These are phyloP conservation scores for Curvularia sp. DNA, from an alignment of 2,329 filamentous ascomycete genomes.

Conservation along the genomic window DNA sequence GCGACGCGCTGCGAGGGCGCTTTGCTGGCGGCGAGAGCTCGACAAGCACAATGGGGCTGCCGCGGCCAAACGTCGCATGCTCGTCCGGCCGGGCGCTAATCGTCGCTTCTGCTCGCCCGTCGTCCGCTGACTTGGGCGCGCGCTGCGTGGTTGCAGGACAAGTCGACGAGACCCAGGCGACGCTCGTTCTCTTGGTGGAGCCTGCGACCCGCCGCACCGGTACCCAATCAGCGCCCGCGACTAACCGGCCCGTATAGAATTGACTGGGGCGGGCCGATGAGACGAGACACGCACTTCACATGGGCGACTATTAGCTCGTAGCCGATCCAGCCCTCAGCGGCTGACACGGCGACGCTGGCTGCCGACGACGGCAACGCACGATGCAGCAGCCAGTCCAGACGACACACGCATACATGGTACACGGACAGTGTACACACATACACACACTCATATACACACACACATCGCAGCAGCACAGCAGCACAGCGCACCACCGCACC, in stretches of 20 bases:
- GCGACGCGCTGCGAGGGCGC: constrained; percentile 18
- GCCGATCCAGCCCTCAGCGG: neutral
- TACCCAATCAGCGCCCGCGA: constrained; percentile 1
- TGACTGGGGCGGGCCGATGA: constrained; percentile 15
- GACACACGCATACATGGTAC: too few species aligned
- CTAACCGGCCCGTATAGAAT: constrained; percentile 10
- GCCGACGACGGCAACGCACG: neutral
- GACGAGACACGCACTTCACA: constrained; percentile 7
- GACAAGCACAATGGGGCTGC: constrained; percentile 5
- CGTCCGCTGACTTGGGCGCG: too few species aligned
- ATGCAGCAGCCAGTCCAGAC: too few species aligned
- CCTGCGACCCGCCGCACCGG: constrained; percentile 5
- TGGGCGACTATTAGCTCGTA: neutral
- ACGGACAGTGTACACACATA: too few species aligned
- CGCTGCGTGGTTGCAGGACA: too few species aligned
- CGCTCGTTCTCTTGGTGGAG: constrained; percentile 15
- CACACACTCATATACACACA: too few species aligned
- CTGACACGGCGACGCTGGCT: neutral
- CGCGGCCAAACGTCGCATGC: constrained; percentile 16
- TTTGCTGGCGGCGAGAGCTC: constrained; percentile 6
- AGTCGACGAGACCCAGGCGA: constrained; percentile 1
- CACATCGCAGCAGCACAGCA: too few species aligned
- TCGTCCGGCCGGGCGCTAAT: constrained; percentile 7
- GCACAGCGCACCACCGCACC: neutral
- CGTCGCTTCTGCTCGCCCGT: constrained; percentile 5